phyloP scores from a whole-genome alignment of 192 early-diverging fungal genomes.

The Backusella mclennaniae region DNA sequence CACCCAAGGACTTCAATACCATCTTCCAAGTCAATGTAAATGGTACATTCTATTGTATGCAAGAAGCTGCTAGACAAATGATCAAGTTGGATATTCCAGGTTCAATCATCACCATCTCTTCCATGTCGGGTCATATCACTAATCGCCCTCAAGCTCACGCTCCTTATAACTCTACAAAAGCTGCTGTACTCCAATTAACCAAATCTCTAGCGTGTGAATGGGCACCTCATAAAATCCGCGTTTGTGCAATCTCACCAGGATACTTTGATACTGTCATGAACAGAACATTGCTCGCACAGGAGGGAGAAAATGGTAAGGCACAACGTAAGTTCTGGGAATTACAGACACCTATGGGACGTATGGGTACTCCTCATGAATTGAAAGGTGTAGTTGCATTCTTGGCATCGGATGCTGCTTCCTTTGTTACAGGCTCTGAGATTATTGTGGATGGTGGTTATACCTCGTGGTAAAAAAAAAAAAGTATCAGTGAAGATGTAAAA shows the following conservation, averaged over 20 bases:
- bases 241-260: constrained; percentile 40
- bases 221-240: constrained; percentile 40
- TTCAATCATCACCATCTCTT: constrained; percentile 40
- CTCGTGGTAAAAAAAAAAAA: background rate
- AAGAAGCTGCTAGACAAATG: constrained; percentile 39
- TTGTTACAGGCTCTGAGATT: constrained; percentile 50
- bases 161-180: constrained; percentile 46
- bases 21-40: constrained; percentile 40
- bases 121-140: constrained; percentile 38
- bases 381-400: constrained; percentile 52
- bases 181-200: constrained; percentile 40
- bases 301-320: constrained; percentile 20
- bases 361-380: constrained; percentile 32
- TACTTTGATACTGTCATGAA: constrained; percentile 43
- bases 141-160: constrained; percentile 40
- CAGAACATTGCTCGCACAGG: constrained; percentile 14
- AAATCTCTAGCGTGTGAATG: constrained; percentile 49
- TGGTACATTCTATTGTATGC: constrained; percentile 36
- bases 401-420: constrained; percentile 60
- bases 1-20: constrained; percentile 18
- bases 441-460: constrained; percentile 38
- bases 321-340: constrained; percentile 21
- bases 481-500: background rate
- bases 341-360: constrained; percentile 25
- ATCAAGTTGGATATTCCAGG: constrained; percentile 25